phyloP scores from a whole-genome alignment of 2,329 filamentous ascomycete species.

The Pseudogymnoascus sp. region DNA sequence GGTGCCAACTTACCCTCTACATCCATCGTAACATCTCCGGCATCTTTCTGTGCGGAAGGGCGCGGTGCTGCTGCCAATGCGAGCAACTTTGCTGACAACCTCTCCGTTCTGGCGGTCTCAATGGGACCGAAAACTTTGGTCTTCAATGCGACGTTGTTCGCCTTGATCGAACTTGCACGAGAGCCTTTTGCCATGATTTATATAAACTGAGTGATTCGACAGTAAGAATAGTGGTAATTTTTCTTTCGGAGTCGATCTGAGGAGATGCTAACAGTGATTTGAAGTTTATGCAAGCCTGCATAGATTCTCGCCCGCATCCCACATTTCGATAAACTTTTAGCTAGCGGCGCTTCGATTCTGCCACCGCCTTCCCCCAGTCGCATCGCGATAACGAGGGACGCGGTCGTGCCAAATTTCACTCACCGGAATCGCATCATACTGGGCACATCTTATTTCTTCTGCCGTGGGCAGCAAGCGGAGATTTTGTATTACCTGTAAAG shows the following conservation, averaged over 20 bases:
- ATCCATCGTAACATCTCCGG: slow-evolving; percentile 36
- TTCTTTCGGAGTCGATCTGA: not conserved
- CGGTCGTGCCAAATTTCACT: slow-evolving; percentile 6
- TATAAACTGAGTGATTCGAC: slow-evolving; percentile 10
- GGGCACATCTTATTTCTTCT: not conserved
- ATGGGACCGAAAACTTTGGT: slow-evolving; percentile 75
- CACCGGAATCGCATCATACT: slow-evolving; percentile 4
- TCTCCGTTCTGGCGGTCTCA: slow-evolving; percentile 68
- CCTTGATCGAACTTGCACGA: slow-evolving; percentile 69
- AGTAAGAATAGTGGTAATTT: not conserved
- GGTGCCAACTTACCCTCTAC: slow-evolving; percentile 25
- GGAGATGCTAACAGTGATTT: not conserved
- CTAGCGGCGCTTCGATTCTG: slow-evolving; percentile 5
- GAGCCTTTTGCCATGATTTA: slow-evolving; percentile 76
- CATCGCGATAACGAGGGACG: slow-evolving; percentile 9
- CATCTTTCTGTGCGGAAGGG: slow-evolving; percentile 41
- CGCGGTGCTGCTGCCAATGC: slow-evolving; percentile 72
- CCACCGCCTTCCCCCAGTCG: slow-evolving; percentile 8
- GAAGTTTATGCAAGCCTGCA: slow-evolving; percentile 7
- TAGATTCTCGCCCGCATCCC: slow-evolving; percentile 9
- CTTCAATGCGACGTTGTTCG: slow-evolving; percentile 75
- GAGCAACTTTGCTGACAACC: slow-evolving; percentile 77
- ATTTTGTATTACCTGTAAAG: not conserved
- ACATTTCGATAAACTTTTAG: slow-evolving; percentile 9
- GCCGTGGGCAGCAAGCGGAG: slow-evolving; percentile 6